phyloP scores from a whole-genome alignment of 805 yeast genomes.

The Candida ulmi region DNA sequence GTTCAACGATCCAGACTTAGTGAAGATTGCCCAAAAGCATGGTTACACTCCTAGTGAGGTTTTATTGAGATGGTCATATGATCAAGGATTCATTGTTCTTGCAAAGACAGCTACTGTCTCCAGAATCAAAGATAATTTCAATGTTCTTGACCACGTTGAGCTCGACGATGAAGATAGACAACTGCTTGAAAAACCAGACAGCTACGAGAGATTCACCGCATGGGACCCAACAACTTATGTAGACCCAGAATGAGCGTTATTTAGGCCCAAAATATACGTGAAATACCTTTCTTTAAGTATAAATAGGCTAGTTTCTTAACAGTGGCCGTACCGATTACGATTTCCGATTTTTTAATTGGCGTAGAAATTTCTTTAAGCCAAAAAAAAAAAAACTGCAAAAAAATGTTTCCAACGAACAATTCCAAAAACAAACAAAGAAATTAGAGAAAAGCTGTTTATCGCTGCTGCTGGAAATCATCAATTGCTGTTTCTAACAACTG shows the following conservation, averaged over 20 bases:
- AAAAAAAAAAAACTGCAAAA: background rate
- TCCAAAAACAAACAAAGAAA: background rate
- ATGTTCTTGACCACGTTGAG: slow-evolving; percentile 41
- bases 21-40: slow-evolving; percentile 40
- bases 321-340: background rate
- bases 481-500: background rate
- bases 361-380: background rate
- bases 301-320: too few species aligned
- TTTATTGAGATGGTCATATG: slow-evolving; percentile 63
- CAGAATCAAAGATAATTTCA: slow-evolving; percentile 49
- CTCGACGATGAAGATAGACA: slow-evolving; percentile 33
- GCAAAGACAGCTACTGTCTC: slow-evolving; percentile 55
- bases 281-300: background rate
- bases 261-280: too few species aligned
- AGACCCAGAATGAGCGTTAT: too few species aligned
- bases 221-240: slow-evolving; percentile 38
- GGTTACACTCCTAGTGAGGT: slow-evolving; percentile 52
- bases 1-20: slow-evolving; percentile 45
- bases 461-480: background rate
- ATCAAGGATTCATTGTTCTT: slow-evolving; percentile 63
- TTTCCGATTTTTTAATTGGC: slow-evolving; percentile 1
- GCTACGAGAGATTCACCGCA: slow-evolving; percentile 56
- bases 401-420: background rate
- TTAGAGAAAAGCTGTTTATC: background rate
- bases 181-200: slow-evolving; percentile 39